These are phyloP conservation scores for Gastrolobium villosum DNA, from an alignment of 306 rosid species.

Conservation along the genomic window DNA sequence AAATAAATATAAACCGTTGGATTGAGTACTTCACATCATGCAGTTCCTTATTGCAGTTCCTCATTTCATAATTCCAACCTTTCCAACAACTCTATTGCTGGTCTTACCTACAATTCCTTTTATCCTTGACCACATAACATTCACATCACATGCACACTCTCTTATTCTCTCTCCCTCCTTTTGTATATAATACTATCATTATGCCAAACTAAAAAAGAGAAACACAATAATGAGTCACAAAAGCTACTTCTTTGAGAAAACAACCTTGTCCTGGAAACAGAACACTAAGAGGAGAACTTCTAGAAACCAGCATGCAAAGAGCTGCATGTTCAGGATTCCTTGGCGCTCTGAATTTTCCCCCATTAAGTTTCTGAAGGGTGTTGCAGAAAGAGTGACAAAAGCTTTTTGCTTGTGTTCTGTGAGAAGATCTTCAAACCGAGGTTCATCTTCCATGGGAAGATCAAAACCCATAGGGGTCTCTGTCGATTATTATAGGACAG, in stretches of 20 bases:
- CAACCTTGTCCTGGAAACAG: conserved; percentile 47
- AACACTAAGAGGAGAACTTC: conserved; percentile 42
- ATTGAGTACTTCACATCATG: not conserved
- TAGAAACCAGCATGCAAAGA: conserved; percentile 32
- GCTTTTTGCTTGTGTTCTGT: conserved; percentile 54
- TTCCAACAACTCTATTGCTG: conserved; percentile 42
- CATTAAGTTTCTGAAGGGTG: conserved; percentile 63
- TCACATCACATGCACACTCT: conserved; percentile 2
- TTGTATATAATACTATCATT: conserved; percentile 38
- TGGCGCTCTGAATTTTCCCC: conserved; percentile 44
- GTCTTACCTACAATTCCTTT: conserved; percentile 55
- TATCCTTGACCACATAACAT: conserved; percentile 29
- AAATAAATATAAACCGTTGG: not conserved
- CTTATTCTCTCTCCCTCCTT: conserved; percentile 11
- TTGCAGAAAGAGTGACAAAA: conserved; percentile 64
- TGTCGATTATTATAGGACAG: conserved; percentile 70
- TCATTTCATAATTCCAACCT: conserved; percentile 38
- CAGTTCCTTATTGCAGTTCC: not conserved
- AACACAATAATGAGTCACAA: conserved; percentile 38
- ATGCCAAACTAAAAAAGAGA: conserved; percentile 21
- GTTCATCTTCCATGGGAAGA: conserved; percentile 47
- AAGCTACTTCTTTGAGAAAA: conserved; percentile 44
- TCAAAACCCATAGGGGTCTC: conserved; percentile 58
- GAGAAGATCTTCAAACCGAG: conserved; percentile 51
- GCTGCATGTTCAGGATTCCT: conserved; percentile 51